Evolutionary conservation across 192 early-diverging fungal species (phyloP).

Genomic region (Polychytrium aggregatum): DNA sequence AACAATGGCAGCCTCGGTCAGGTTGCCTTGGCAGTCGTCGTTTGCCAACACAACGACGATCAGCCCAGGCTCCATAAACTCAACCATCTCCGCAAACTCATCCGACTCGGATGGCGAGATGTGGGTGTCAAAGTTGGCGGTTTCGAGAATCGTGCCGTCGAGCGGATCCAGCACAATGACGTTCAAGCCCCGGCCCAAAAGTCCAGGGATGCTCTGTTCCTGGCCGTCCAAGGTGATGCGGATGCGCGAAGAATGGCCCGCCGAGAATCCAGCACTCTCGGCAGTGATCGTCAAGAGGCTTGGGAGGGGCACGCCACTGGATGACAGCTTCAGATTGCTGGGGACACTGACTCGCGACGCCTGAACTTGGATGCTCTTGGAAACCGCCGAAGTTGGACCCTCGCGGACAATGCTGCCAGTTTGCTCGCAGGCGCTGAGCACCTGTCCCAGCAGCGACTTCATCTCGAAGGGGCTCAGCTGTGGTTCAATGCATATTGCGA

Average conservation of each 20-base stretch:
- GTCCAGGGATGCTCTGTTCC: conserved; percentile 31
- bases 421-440: conserved; percentile 47
- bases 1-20: conserved; percentile 43
- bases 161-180: conserved; percentile 64
- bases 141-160: conserved; percentile 54
- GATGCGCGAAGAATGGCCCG: conserved; percentile 65
- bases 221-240: conserved; percentile 35
- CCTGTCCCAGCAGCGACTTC: conserved; percentile 59
- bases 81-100: conserved; percentile 56
- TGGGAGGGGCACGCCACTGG: conserved; percentile 22
- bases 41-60: conserved; percentile 53
- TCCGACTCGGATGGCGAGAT: conserved; percentile 44
- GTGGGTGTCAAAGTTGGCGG: conserved; percentile 64
- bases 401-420: too few relatives aligned
- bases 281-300: conserved; percentile 41
- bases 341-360: conserved; percentile 2
- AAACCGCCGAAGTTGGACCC: conserved; percentile 5
- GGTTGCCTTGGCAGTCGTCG: conserved; percentile 63
- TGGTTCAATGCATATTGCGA: conserved; percentile 7
- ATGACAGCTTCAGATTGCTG: conserved; percentile 17
- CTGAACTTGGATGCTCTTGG: conserved; percentile 3
- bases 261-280: conserved; percentile 60
- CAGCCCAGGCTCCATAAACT: conserved; percentile 50
- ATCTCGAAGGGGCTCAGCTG: conserved; percentile 66
- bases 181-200: conserved; percentile 60